Evolutionary conservation across 2,329 filamentous ascomycete genomes (phyloP).

Genomic region (Ophiostoma perfectum): DNA sequence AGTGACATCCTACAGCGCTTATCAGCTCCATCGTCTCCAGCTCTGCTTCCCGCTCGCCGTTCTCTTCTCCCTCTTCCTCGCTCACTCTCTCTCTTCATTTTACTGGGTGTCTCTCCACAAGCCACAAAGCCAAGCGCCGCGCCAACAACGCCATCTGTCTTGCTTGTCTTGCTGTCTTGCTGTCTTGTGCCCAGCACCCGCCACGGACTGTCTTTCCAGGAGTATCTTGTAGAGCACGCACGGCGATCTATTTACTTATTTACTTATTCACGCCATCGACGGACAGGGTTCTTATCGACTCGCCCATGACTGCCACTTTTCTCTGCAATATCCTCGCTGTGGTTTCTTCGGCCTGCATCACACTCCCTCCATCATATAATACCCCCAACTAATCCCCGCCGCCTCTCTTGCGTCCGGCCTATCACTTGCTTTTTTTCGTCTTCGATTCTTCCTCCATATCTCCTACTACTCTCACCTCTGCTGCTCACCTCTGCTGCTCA

Average conservation of each 20-base stretch:
- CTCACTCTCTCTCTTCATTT: not conserved
- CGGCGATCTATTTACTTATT: not conserved
- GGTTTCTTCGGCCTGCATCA: not conserved
- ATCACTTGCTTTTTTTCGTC: not conserved
- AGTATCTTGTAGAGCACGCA: not conserved
- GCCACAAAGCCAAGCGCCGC: constrained; percentile 7
- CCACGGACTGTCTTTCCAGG: not conserved
- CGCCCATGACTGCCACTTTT: not conserved
- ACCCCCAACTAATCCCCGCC: constrained; percentile 9
- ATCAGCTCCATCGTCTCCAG: not conserved
- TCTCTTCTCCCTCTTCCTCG: not conserved
- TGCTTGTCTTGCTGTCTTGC: not conserved
- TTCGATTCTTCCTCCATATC: not conserved
- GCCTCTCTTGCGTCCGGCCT: not conserved
- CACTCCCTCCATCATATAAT: not conserved
- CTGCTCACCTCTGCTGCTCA: not conserved
- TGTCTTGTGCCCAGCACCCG: not conserved
- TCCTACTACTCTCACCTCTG: not conserved
- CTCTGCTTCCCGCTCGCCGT: not conserved
- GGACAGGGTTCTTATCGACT: not conserved
- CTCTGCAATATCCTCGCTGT: not conserved
- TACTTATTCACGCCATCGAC: not conserved
- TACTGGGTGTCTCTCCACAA: not conserved
- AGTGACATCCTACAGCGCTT: constrained; percentile 1
- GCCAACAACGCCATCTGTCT: constrained; percentile 10